A percentile compares a stretch with the other conserved stretches of the same genome.
These are phyloP conservation scores for Tetrapisispora fleetii DNA, from an alignment of 805 yeast species.

Conservation along the genomic window DNA sequence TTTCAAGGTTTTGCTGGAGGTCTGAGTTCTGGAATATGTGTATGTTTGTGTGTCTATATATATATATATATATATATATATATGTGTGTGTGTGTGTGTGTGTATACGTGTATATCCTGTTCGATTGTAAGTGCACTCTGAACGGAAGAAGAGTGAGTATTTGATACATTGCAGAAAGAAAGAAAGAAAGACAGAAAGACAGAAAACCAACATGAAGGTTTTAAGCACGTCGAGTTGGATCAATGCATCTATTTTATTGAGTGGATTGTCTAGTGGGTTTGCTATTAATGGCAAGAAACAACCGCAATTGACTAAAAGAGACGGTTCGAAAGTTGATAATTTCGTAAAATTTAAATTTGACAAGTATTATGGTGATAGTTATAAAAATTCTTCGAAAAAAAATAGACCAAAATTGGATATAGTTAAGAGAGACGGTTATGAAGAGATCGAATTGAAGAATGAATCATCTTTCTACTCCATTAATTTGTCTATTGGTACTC, in stretches of 20 bases:
- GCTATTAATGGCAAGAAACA: not conserved
- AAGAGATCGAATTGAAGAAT: constrained; percentile 31
- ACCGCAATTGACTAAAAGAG: not conserved
- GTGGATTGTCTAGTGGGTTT: constrained; percentile 7
- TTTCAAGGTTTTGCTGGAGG: no score
- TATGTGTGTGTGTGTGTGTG: no score
- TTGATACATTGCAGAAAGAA: not conserved
- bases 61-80: no score
- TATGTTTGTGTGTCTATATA: no score
- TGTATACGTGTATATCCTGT: no score
- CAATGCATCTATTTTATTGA: constrained; percentile 15
- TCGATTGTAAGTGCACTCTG: no score
- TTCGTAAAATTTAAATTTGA: constrained; percentile 15
- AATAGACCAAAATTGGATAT: constrained; percentile 6
- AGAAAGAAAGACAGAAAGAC: not conserved
- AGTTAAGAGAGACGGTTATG: constrained; percentile 26
- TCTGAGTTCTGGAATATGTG: no score
- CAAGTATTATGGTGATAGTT: constrained; percentile 16
- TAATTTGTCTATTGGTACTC: constrained; percentile 44
- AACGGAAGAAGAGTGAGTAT: no score
- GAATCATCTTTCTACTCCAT: constrained; percentile 38
- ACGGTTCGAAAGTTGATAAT: not conserved
- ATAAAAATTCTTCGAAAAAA: constrained; percentile 3
- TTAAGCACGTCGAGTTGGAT: not conserved
- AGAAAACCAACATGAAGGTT: not conserved